Evolutionary conservation across 2,329 filamentous ascomycete genomes (phyloP).

Genomic region (Fusarium irregulare): DNA sequence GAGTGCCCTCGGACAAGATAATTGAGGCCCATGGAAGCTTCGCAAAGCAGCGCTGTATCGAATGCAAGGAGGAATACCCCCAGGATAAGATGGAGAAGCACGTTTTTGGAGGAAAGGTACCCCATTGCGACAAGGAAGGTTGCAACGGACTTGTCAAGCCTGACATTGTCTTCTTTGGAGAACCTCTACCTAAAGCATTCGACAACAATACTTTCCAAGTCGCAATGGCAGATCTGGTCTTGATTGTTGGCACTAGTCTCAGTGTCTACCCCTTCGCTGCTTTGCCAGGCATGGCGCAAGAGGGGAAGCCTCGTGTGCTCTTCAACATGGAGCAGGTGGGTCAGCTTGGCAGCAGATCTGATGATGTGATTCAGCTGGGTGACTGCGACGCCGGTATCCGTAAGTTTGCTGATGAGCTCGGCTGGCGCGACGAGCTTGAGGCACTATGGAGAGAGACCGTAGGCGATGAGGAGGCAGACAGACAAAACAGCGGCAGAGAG

Average conservation of each 20-base stretch:
- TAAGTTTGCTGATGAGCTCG: slow-evolving; percentile 80
- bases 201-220: slow-evolving; percentile 58
- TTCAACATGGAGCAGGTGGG: slow-evolving; percentile 91
- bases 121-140: slow-evolving; percentile 68
- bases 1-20: slow-evolving; percentile 82
- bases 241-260: slow-evolving; percentile 90
- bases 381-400: slow-evolving; percentile 87
- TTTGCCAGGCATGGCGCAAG: slow-evolving; percentile 72
- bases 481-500: slow-evolving; percentile 53
- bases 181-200: slow-evolving; percentile 64
- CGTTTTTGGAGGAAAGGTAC: slow-evolving; percentile 75
- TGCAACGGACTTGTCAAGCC: slow-evolving; percentile 90
- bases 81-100: slow-evolving; percentile 78
- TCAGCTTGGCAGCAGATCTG: slow-evolving; percentile 76
- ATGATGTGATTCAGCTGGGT: slow-evolving; percentile 87
- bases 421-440: slow-evolving; percentile 89
- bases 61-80: slow-evolving; percentile 80
- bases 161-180: slow-evolving; percentile 95
- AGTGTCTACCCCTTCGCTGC: slow-evolving; percentile 90
- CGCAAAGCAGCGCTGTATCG: slow-evolving; percentile 89
- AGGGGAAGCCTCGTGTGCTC: slow-evolving; percentile 78
- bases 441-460: slow-evolving; percentile 76
- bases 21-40: slow-evolving; percentile 97
- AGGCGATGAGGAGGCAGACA: slow-evolving; percentile 67
- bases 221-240: slow-evolving; percentile 76